Evolutionary conservation across 371 early-diverging fungal species (phyloP).

Genomic region (Polyrhizophydium stewartii): DNA sequence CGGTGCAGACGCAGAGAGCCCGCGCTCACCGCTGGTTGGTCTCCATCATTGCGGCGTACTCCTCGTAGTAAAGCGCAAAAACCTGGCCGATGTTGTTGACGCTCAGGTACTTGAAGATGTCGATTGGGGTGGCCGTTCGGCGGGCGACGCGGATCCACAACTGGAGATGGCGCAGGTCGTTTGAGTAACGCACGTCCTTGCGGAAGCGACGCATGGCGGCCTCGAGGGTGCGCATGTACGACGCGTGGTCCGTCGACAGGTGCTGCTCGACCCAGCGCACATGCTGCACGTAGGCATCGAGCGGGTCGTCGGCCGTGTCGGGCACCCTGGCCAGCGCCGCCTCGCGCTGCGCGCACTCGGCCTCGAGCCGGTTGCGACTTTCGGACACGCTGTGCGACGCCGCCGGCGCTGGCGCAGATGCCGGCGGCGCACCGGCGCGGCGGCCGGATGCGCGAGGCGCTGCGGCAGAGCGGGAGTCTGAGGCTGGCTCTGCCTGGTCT

Average conservation of each 20-base stretch:
- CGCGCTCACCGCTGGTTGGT: conserved; percentile 40
- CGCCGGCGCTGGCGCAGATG: not conserved
- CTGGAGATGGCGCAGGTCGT: conserved; percentile 72
- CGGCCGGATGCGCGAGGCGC: no score
- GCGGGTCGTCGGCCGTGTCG: conserved; percentile 60
- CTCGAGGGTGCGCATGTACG: conserved; percentile 55
- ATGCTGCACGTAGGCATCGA: conserved; percentile 68
- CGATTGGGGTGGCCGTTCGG: conserved; percentile 46
- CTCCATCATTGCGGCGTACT: conserved; percentile 67
- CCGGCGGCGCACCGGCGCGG: no score
- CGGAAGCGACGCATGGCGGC: conserved; percentile 55
- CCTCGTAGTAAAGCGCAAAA: conserved; percentile 69
- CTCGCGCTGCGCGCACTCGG: conserved; percentile 9
- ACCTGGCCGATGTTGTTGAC: conserved; percentile 66
- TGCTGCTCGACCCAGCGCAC: conserved; percentile 67
- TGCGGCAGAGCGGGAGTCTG: no score
- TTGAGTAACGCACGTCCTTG: conserved; percentile 59
- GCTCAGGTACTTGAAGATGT: conserved; percentile 66
- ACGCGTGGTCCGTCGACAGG: conserved; percentile 63
- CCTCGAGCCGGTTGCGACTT: conserved; percentile 12
- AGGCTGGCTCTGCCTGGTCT: conserved; percentile 11
- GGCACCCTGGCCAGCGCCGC: not conserved
- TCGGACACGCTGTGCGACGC: no score
- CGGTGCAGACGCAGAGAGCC: no score
- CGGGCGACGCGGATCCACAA: conserved; percentile 69